Evolutionary conservation across 2,329 filamentous ascomycete species (phyloP).

Genomic region (Fusarium continuum): DNA sequence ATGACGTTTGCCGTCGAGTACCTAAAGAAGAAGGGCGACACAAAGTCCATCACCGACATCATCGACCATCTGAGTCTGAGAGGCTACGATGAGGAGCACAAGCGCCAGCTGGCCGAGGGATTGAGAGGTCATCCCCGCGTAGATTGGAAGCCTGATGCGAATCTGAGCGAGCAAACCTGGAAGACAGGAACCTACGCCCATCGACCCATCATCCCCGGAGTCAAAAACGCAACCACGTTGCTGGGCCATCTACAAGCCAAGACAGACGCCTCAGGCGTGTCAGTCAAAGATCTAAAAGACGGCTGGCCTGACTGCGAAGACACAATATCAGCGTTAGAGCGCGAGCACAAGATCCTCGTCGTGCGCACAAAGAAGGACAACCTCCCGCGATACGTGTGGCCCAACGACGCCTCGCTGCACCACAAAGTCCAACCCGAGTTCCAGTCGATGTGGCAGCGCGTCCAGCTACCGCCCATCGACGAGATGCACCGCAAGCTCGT

Average conservation of each 20-base stretch:
- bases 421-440: constrained; percentile 85
- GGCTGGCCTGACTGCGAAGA: constrained; percentile 90
- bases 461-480: constrained; percentile 77
- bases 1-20: constrained; percentile 88
- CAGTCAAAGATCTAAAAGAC: constrained; percentile 92
- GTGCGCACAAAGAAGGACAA: constrained; percentile 93
- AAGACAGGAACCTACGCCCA: constrained; percentile 80
- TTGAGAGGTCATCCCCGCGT: constrained; percentile 72
- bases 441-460: constrained; percentile 81
- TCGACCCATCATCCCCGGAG: constrained; percentile 80
- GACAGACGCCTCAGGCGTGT: constrained; percentile 80
- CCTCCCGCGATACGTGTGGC: constrained; percentile 85
- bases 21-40: constrained; percentile 74
- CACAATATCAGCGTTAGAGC: constrained; percentile 80
- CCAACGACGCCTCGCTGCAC: constrained; percentile 81
- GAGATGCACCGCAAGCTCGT: constrained; percentile 81
- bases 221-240: constrained; percentile 79
- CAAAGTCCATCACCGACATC: constrained; percentile 78
- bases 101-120: constrained; percentile 72
- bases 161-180: constrained; percentile 73
- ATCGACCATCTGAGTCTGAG: constrained; percentile 81
- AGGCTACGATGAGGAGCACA: constrained; percentile 66
- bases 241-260: constrained; percentile 83
- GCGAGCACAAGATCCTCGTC: constrained; percentile 81
- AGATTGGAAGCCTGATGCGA: constrained; percentile 63